Evolutionary conservation across 2,329 filamentous ascomycete species (phyloP).

Genomic region (Aspergillus sojae): DNA sequence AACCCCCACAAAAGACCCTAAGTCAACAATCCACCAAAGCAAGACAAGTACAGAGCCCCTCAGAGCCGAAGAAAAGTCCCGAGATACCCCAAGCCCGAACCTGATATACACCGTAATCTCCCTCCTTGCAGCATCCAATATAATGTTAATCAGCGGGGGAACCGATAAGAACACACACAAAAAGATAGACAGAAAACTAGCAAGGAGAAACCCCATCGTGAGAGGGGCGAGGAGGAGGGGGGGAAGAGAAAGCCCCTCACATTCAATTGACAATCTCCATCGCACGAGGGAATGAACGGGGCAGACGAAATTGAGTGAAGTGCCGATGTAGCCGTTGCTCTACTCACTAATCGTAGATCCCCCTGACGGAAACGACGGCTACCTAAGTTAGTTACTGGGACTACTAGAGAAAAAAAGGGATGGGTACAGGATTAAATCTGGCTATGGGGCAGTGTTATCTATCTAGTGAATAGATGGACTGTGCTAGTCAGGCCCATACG

Average conservation of each 20-base stretch:
- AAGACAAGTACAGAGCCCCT: not conserved
- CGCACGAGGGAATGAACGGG: not conserved
- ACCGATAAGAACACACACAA: not conserved
- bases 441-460: not conserved
- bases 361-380: slow-evolving; percentile 5
- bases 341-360: slow-evolving; percentile 4
- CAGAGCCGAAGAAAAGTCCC: not conserved
- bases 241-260: not conserved
- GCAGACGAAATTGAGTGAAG: not conserved
- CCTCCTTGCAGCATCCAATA: not conserved
- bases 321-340: not conserved
- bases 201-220: not conserved
- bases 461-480: not conserved
- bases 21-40: not conserved
- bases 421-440: not conserved
- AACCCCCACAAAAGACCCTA: not conserved
- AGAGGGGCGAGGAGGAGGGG: not conserved
- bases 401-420: not conserved
- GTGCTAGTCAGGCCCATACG: not conserved
- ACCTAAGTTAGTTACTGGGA: not conserved
- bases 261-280: not conserved
- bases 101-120: not conserved
- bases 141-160: not conserved
- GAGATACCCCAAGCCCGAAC: not conserved
- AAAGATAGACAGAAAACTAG: not conserved